A percentile compares a stretch with the other conserved stretches of the same genome.
These are phyloP conservation scores for Chytriomyces confervae DNA, from an alignment of 192 early-diverging fungal species.

Conservation along the genomic window DNA sequence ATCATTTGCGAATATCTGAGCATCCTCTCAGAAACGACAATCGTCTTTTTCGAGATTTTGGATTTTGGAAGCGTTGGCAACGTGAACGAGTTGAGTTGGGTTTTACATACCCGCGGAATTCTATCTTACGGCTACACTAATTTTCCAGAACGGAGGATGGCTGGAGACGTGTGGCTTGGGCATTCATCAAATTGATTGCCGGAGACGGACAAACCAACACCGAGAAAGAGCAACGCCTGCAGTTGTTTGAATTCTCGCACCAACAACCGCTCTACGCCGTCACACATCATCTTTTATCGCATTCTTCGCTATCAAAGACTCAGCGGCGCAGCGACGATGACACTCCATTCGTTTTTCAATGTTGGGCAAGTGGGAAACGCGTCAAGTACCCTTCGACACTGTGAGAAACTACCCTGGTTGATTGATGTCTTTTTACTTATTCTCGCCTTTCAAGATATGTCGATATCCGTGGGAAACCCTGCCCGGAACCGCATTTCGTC, in stretches of 20 bases:
- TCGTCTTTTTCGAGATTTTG: constrained; percentile 58
- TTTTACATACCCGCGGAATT: not conserved
- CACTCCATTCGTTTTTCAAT: constrained; percentile 35
- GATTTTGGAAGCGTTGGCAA: constrained; percentile 44
- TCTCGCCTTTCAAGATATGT: constrained; percentile 23
- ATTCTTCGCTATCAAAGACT: not conserved
- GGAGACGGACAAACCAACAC: constrained; percentile 39
- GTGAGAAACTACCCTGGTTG: constrained; percentile 33
- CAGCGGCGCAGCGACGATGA: not conserved
- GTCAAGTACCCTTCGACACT: constrained; percentile 54
- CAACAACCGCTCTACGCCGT: constrained; percentile 11
- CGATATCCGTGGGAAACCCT: constrained; percentile 22
- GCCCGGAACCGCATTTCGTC: constrained; percentile 1
- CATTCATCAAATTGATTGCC: constrained; percentile 54
- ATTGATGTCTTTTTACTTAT: constrained; percentile 3
- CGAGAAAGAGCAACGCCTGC: constrained; percentile 46
- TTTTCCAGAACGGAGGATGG: constrained; percentile 39
- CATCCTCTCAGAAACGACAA: constrained; percentile 33
- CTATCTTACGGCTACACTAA: not conserved
- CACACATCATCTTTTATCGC: not conserved
- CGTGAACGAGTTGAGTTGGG: constrained; percentile 3
- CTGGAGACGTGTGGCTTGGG: constrained; percentile 57
- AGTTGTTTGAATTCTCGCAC: constrained; percentile 53
- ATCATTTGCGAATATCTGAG: constrained; percentile 52
- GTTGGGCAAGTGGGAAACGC: constrained; percentile 32